Evolutionary conservation across 192 early-diverging fungal genomes (phyloP), one percentile per base, ranked within the genome.

Genomic region (Backusella liffmaniae): DNA sequence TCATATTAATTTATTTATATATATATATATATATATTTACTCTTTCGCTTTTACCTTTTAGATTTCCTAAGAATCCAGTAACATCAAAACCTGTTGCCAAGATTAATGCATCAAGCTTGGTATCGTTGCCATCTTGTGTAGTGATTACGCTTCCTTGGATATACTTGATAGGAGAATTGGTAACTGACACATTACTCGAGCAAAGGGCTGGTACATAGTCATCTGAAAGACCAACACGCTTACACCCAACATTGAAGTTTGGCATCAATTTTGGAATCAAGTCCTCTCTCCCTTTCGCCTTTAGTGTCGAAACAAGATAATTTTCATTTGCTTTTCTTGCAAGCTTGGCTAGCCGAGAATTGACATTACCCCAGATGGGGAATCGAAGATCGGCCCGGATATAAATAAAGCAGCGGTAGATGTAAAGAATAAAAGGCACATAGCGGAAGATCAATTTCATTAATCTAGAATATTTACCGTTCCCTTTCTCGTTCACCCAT

Each of bases 41-140:
- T 15, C 53, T 15, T 36, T 13, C 1, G 37, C 37, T 8, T 10
- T 36, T 70, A 75, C 78, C 41, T 79, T 79, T 53, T 23, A 75
- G 56, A 21, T 70, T 74, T 49, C 68, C 73, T n/a, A 75, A 18
- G 36, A 34, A 44, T 62, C 87, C 53, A 68, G 76, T 53, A 69
- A 77, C 73, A 73, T 84, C 76, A 67, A 83, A 87, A 1, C 84
- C 87, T 59, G 83, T 83, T 7, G 85, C 82, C 30, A 85, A 66
- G 12, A 87, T 59, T 32, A 85, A 72, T 0, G 85, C 70, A 82
- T 85, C 83, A n/a, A 85, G 72, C 8, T 85, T 82, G 2, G 23
- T 53, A n/a, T 68, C 76, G 3, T 75, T 68, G 1, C 84, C 81
- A 53, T 80, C 76, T 16, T 42, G 67, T 21, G 81, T 79, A 35